A percentile compares a stretch with the other conserved stretches of the same genome.
phyloP scores from a whole-genome alignment of 2,329 filamentous ascomycete genomes.

The Fusarium ambrosium region DNA sequence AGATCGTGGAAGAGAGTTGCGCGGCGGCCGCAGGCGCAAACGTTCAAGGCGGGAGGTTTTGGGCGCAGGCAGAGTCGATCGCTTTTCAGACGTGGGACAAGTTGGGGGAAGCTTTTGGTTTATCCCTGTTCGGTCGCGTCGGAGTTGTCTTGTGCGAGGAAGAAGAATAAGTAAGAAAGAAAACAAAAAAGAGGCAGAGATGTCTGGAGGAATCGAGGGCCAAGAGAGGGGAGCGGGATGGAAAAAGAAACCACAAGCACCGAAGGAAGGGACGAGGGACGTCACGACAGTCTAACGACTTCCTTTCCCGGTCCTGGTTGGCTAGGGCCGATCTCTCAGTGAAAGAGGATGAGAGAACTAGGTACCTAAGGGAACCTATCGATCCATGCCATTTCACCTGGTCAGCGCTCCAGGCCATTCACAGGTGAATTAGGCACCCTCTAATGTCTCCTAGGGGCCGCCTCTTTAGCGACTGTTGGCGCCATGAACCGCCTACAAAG shows the following conservation, averaged over 20 bases:
- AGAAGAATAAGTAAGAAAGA: constrained; percentile 9
- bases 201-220: constrained; percentile 21
- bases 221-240: constrained; percentile 29
- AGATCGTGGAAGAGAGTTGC: constrained; percentile 6
- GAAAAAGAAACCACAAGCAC: constrained; percentile 41
- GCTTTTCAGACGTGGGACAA: constrained; percentile 27
- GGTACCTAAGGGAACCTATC: background rate
- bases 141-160: constrained; percentile 4
- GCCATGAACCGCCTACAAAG: constrained; percentile 24
- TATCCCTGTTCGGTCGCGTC: constrained; percentile 25
- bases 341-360: background rate
- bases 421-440: constrained; percentile 31
- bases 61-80: constrained; percentile 14
- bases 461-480: constrained; percentile 2
- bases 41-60: constrained; percentile 17
- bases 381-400: background rate
- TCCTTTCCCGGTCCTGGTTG: constrained; percentile 27
- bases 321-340: constrained; percentile 18
- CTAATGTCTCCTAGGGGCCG: constrained; percentile 6
- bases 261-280: constrained; percentile 34
- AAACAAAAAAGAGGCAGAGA: constrained; percentile 12
- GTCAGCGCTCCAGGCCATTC: constrained; percentile 11
- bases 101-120: constrained; percentile 4
- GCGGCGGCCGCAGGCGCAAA: constrained; percentile 32
- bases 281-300: constrained; percentile 31